A percentile compares a stretch with the other conserved stretches of the same genome.
These are phyloP conservation scores for Flammula alnicola DNA, from an alignment of 1,284 basidiomycete species.

Conservation along the genomic window DNA sequence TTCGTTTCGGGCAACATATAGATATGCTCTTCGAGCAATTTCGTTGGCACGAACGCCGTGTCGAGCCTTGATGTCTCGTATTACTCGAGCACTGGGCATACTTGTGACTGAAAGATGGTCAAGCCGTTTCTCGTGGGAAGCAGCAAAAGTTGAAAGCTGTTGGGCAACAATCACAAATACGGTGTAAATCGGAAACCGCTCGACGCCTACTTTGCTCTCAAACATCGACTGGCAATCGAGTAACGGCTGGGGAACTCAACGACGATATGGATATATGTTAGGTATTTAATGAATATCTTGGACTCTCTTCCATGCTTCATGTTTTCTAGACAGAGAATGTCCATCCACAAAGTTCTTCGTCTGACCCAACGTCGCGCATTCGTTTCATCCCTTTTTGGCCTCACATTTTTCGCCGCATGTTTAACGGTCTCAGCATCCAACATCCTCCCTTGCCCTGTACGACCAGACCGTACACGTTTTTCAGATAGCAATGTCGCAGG, in stretches of 20 bases:
- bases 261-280: slow-evolving; percentile 34
- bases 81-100: slow-evolving; percentile 61
- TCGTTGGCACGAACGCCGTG: slow-evolving; percentile 75
- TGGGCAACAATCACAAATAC: slow-evolving; percentile 32
- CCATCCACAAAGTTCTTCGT: slow-evolving; percentile 59
- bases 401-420: slow-evolving; percentile 77
- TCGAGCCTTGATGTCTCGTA: slow-evolving; percentile 81
- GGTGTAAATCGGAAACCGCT: slow-evolving; percentile 29
- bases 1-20: slow-evolving; percentile 90
- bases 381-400: slow-evolving; percentile 76
- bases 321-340: slow-evolving; percentile 45
- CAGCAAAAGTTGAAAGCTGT: slow-evolving; percentile 9
- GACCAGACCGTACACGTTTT: slow-evolving; percentile 55
- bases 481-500: slow-evolving; percentile 51
- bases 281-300: slow-evolving; percentile 21
- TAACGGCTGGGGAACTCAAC: slow-evolving; percentile 5
- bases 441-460: slow-evolving; percentile 77
- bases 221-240: slow-evolving; percentile 11
- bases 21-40: slow-evolving; percentile 83
- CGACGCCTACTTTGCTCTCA: neutral
- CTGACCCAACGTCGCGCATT: slow-evolving; percentile 73
- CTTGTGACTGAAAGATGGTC: slow-evolving; percentile 10
- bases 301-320: neutral
- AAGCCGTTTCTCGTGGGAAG: neutral
- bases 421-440: slow-evolving; percentile 81